Base-by-base conservation (phyloP, 805 yeast genomes). In the Wickerhamomyces alni region DNA sequence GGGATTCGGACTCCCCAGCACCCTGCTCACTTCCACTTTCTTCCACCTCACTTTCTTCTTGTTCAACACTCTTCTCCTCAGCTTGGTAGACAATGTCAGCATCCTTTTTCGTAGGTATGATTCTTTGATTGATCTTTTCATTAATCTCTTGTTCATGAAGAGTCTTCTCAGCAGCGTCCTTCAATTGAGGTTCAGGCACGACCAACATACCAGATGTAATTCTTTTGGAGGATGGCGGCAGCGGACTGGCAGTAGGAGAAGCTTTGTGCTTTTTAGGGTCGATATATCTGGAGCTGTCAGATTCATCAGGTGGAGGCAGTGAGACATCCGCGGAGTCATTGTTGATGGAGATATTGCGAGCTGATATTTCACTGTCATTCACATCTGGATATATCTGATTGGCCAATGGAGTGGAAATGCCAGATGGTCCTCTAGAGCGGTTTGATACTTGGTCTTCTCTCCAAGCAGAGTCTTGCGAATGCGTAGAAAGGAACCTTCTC, bases 141-240 rank as follows among this genome's bases (percentile, higher is more conserved):
- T 49, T 51, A 34, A 47, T 51, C 39, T 53, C 69, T 55, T 44
- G 69, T 12, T 69, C 70, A 37, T 65, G 67, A 18, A 56, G 51
- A 15, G 67, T 51, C 31, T 59, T 60, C 32, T 58, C 64, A 41
- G 63, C 69, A 10, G 66, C 59, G 40, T 65, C 72, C 17, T 63
- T 56, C 38, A 67, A 51, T 46, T 58, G 64, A 17, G 72, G 71
- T 44, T 67, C 72, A 2, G 73, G 73, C 18, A 63, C 66, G 12
- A 65, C 52, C 17, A 68, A 50, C 67, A 65, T 67, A 12, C 72
- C 72, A 2, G 71, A 66, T 2, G 69, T 63, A 35, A 66, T 65
- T 51, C 72, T 60, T 36, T 63, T 55, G 8, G 59, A 49, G 1
- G 57, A 49, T 9, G 61, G 52, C 11, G 49, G 53, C 11, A 47